Base-by-base conservation (phyloP, 257 asterid genomes). In the Scutellaria minor region DNA sequence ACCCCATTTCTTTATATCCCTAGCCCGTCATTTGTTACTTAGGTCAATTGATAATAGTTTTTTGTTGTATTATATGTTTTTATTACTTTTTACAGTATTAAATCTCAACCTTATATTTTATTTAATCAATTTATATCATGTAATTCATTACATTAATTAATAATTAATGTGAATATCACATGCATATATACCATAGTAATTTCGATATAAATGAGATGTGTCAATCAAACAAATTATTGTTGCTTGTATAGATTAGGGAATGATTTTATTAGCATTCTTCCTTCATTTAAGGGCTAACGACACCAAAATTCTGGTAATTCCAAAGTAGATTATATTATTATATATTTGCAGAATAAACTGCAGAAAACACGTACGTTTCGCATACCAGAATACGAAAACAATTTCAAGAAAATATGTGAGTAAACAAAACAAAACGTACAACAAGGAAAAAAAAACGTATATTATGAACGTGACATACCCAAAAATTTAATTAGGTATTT, bases 331-430 rank as follows among this genome's bases (percentile, higher is more conserved):
- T 22, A 24, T 44, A 2, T 50, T 54, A 51, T 27, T 18, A 31
- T 6, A 52, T 41, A 51, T 47, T 20, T 59, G 71, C 70, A 59
- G 39, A 75, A 75, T 51, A 60, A 24, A 59, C 45, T 46, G 68
- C 76, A 20, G 62, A 62, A 76, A 63, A 70, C 72, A 70, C 12
- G 80, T 76, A 70, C 12, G 80, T 76, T 69, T 75, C 52, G 20
- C 62, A 27, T 50, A 60, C 60, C 18, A 39, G 52, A 41, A 18
- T 9, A 14, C 15, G 35, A 50, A 66, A 11, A 5, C 12, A 14
- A 41, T 4, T 40, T 41, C 63, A 55, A 68, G 20, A 50, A 68
- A 52, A 39, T 48, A 31, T 31, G 35, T 27, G 35, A 39, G 1
- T 52, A 37, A 35, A 68, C 9, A 68, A 66, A 64, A 24, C 18